Conservation (phyloP, 305 asterid genomes). For the Andrographis paniculata region DNA sequence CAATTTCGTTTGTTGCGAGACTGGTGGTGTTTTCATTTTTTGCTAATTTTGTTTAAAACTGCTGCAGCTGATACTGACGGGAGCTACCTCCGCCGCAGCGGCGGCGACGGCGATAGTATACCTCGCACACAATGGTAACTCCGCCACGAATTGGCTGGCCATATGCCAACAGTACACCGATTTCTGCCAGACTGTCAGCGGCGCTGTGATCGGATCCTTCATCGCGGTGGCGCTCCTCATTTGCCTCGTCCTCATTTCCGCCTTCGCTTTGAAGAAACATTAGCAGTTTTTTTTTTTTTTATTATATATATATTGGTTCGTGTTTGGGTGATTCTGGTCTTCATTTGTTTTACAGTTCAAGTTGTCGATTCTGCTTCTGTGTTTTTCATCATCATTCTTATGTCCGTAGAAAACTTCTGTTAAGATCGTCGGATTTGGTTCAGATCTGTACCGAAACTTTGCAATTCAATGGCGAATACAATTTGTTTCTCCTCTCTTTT, state of each 20-base stretch:
- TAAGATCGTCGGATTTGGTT: not conserved
- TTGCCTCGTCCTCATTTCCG: conserved; percentile 47
- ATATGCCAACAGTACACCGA: conserved; percentile 62
- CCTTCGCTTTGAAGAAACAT: conserved; percentile 43
- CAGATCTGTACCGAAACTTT: not conserved
- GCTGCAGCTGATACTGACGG: conserved; percentile 36
- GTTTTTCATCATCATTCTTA: not conserved
- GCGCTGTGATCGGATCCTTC: conserved; percentile 55
- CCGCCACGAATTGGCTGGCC: conserved; percentile 63
- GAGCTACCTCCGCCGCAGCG: conserved; percentile 50
- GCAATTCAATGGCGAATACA: too few relatives aligned
- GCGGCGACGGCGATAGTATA: conserved; percentile 63
- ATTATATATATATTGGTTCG: not conserved
- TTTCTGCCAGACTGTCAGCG: conserved; percentile 51
- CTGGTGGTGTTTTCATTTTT: too few relatives aligned
- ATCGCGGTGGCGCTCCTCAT: conserved; percentile 36
- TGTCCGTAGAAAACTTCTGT: not conserved
- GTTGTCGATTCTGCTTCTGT: not conserved
- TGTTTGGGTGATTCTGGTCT: conserved; percentile 1
- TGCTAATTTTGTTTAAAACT: not conserved
- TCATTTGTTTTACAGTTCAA: not conserved
- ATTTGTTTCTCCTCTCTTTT: not conserved
- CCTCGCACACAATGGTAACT: conserved; percentile 64
- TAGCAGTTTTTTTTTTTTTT: not conserved
- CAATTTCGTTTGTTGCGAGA: too few relatives aligned